Percentiles rank a stretch among this genome's conserved stretches.
Evolutionary conservation across 306 rosid genomes (phyloP).

Genomic region (Medicago truncatula): DNA sequence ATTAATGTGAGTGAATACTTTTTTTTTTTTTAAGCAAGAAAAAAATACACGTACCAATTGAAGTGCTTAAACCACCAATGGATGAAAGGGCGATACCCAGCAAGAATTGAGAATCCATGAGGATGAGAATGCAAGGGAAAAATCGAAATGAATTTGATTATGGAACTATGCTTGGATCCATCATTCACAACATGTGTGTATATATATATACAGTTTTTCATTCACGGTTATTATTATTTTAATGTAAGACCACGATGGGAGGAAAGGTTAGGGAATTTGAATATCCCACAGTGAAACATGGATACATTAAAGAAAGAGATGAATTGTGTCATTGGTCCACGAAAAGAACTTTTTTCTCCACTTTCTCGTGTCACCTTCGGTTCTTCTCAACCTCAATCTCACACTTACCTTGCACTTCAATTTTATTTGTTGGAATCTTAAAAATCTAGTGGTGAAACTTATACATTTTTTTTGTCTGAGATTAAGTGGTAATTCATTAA

Average conservation of each 20-base stretch:
- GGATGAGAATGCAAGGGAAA: background rate
- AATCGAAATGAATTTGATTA: background rate
- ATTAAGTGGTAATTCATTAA: no score
- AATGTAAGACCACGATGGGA: conserved; percentile 14
- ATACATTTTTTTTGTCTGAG: no score
- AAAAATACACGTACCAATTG: conserved; percentile 60
- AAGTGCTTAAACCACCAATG: conserved; percentile 90
- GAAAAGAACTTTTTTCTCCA: conserved; percentile 39
- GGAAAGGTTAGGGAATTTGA: conserved; percentile 16
- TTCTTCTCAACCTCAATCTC: background rate
- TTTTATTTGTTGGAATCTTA: no score
- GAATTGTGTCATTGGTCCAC: conserved; percentile 44
- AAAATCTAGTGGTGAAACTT: no score
- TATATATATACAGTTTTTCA: background rate
- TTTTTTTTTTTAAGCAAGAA: no score
- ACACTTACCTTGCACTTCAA: background rate
- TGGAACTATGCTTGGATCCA: conserved; percentile 25
- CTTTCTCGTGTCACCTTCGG: background rate
- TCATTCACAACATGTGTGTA: background rate
- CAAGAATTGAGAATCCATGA: conserved; percentile 83
- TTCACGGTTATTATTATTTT: background rate
- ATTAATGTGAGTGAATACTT: no score
- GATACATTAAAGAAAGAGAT: conserved; percentile 47
- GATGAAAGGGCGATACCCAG: conserved; percentile 74
- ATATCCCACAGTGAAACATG: conserved; percentile 19